phyloP scores from a whole-genome alignment of 345 rosid species.

The Eucalyptus polybractea region DNA sequence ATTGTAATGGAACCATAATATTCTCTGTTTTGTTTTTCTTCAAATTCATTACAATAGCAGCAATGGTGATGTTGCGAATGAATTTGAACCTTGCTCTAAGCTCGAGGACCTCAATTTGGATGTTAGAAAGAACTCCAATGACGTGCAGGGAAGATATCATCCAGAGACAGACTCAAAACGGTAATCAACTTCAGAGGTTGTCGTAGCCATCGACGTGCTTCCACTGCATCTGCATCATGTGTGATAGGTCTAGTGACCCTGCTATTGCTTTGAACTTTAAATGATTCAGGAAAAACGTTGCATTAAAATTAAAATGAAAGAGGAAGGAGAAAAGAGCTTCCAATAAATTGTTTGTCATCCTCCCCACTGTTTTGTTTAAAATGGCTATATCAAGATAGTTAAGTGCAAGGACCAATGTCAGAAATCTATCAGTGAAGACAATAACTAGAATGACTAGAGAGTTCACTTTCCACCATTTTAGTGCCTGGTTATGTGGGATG shows the following conservation, averaged over 20 bases:
- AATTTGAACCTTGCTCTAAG: constrained; percentile 67
- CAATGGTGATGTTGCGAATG: constrained; percentile 31
- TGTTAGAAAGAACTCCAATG: constrained; percentile 32
- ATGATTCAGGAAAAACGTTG: not conserved
- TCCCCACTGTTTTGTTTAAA: not conserved
- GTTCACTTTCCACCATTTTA: not conserved
- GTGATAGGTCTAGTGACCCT: not conserved
- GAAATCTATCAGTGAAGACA: not conserved
- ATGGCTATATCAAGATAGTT: not conserved
- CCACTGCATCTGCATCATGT: not conserved
- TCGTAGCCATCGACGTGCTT: not conserved
- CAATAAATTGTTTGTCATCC: not conserved
- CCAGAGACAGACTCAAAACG: not conserved
- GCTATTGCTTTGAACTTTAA: not conserved
- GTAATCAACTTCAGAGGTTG: not conserved
- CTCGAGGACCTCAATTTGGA: constrained; percentile 68
- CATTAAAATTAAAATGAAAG: not conserved
- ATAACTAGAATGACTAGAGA: not conserved
- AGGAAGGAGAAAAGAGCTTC: not conserved
- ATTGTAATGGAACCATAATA: not conserved
- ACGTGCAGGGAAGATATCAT: not conserved
- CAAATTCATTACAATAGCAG: constrained; percentile 3
- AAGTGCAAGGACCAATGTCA: not conserved
- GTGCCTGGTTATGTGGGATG: not conserved
- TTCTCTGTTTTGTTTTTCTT: not conserved